phyloP scores from a whole-genome alignment of 805 yeast genomes.

The Phaffomyces antillensis region DNA sequence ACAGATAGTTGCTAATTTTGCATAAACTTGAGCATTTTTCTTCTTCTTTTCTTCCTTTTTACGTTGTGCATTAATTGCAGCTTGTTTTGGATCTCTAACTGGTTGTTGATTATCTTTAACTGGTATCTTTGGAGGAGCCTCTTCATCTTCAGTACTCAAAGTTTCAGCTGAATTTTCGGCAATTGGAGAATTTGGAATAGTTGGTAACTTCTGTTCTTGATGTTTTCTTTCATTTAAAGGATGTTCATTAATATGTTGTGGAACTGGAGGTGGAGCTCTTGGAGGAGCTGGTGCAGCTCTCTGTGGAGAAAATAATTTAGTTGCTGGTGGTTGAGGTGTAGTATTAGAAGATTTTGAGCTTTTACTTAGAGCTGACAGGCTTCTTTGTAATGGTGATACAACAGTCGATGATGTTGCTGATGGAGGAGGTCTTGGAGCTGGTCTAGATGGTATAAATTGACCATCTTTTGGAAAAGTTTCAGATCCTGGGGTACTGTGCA shows the following conservation, averaged over 20 bases:
- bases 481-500: slow-evolving; percentile 16
- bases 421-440: slow-evolving; percentile 57
- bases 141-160: background rate
- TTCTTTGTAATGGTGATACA: slow-evolving; percentile 24
- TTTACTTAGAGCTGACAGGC: slow-evolving; percentile 11
- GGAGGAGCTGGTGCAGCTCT: slow-evolving; percentile 23
- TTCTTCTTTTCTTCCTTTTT: slow-evolving; percentile 75
- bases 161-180: background rate
- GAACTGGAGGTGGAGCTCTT: slow-evolving; percentile 21
- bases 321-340: slow-evolving; percentile 12
- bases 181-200: slow-evolving; percentile 1
- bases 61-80: slow-evolving; percentile 50
- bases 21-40: slow-evolving; percentile 64
- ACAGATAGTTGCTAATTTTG: slow-evolving; percentile 69
- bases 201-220: background rate
- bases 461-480: slow-evolving; percentile 18
- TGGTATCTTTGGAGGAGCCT: slow-evolving; percentile 20
- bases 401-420: slow-evolving; percentile 16
- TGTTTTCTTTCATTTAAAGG: slow-evolving; percentile 14
- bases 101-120: slow-evolving; percentile 34
- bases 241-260: slow-evolving; percentile 17
- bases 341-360: slow-evolving; percentile 12
- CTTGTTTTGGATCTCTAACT: slow-evolving; percentile 41
- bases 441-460: slow-evolving; percentile 57
- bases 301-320: slow-evolving; percentile 18